Base-by-base conservation (phyloP, 129 eudicot species). In the Ambrosia trifida region DNA sequence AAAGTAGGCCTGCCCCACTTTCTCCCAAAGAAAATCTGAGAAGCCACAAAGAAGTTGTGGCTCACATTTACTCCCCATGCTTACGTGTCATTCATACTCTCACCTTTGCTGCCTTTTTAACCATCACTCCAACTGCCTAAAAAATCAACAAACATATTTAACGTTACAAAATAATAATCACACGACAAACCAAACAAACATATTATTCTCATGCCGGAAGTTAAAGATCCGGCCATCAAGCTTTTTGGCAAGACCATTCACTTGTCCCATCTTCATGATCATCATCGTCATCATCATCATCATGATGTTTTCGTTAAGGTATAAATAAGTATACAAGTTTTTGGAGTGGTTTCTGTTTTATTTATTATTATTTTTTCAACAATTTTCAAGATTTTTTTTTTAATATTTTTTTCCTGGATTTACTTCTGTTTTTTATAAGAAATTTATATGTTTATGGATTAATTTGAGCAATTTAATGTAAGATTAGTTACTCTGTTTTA, bases 211-310 rank as follows among this genome's bases (percentile, higher is more conserved):
- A 84, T 84, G 89, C 62, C 81, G 44, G 76, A 80, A 76, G 6
- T 72, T 6, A 83, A 68, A 69, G 88, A 84, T 63, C 83, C 83
- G 8, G 83, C 79, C 47, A 78, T 84, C 51, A 84, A 81, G 79
- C 78, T 84, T 57, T 84, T 84, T 38, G 89, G 89, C 20, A 81
- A 81, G 67, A 84, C 83, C 6, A 84, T 84, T 74, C 85, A 78
- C 53, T 44, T 80, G 78, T 79, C 52, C 8, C 61, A 80, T 70
- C 45, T 12, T 28, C 49, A 74, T 45, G 46, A 13, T 13, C 28
- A 0, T 16, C 19, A 64, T 11, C 14, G 31, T 47, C 47, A 70
- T 60, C 71, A 33, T 18, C 68, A 19, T 50, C 56, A 41, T 10
- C 19, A 32, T 67, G 49, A 63, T 53, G 66, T 69, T 9, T 11